Conservation (phyloP, 2,329 filamentous ascomycete genomes). For the Dactylellina cionopaga region DNA sequence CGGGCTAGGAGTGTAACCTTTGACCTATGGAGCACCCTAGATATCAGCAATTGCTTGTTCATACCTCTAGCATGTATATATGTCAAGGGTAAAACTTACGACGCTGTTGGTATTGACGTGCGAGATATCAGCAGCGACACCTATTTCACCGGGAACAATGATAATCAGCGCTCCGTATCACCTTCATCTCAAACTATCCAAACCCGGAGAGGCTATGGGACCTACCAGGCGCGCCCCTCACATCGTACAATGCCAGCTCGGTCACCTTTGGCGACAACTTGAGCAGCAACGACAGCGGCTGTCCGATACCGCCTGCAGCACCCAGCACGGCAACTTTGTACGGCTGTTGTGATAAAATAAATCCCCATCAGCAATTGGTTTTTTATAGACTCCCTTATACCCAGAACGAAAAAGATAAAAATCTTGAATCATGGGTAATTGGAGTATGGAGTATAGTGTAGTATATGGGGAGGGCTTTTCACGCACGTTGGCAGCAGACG, state of each 20-base stretch:
- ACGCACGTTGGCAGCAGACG: constrained; percentile 76
- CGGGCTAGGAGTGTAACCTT: constrained; percentile 82
- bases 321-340: constrained; percentile 98
- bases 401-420: background rate
- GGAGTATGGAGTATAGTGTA: background rate
- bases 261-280: constrained; percentile 97
- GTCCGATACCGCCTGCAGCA: constrained; percentile 96
- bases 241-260: constrained; percentile 97
- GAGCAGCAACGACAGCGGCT: constrained; percentile 94
- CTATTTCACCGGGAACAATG: constrained; percentile 64
- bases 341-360: constrained; percentile 68
- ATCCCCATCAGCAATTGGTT: background rate
- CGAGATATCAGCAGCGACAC: constrained; percentile 96
- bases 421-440: no score
- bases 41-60: no score
- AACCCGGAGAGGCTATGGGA: constrained; percentile 56
- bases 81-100: no score
- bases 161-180: no score
- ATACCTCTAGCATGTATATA: background rate
- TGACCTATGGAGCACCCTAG: no score
- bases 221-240: constrained; percentile 90
- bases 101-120: constrained; percentile 99
- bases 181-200: background rate
- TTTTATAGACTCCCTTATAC: background rate
- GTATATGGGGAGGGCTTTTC: background rate